Evolutionary conservation across 805 yeast genomes (phyloP), one percentile per base, ranked within the genome.

Genomic region (Pichia cephalocereana): DNA sequence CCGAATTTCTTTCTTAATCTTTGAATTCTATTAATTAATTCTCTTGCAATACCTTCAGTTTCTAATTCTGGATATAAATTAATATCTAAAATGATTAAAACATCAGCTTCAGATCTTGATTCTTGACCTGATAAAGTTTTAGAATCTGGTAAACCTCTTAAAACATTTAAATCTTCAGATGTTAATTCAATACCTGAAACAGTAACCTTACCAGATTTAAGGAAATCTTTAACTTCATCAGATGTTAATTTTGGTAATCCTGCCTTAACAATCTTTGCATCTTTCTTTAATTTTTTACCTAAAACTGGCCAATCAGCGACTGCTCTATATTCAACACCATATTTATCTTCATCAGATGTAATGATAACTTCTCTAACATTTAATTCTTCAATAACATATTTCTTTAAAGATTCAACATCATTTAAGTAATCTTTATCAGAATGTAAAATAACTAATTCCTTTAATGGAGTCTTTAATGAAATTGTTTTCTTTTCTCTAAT

Each of bases 221-320:
- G 73, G 63, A 82, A 93, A 32, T 70, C 64, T 68, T 86, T 86
- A 45, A 93, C 96, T 50, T 88, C 90, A 15, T 74, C 85, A 11
- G 97, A 84, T 19, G 91, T 70, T 45, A 93, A 77, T 10, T 62
- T 63, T 54, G 97, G 98, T 58, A 93, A 76, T 17, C 95, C 98
- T 62, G 83, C 95, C 76, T 91, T 95, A 52, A 93, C 99, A 67
- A 80, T 83, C 71, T 86, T 88, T 52, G 86, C 95, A 60, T 90
- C 98, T 65, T 83, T 82, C 80, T 89, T 91, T 69, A 93, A 79
- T 70, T 93, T 93, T 77, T 91, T 93, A 71, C 99, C 99, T 57
- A 93, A 77, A 19, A 89, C 87, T 50, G 98, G 96, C 99, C 99
- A 93, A 72, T 93, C 99, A 44, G 99, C 99, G 67, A 86, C 95